These are phyloP conservation scores for Ballota nigra DNA, from an alignment of 257 asterid genomes.

Conservation along the genomic window DNA sequence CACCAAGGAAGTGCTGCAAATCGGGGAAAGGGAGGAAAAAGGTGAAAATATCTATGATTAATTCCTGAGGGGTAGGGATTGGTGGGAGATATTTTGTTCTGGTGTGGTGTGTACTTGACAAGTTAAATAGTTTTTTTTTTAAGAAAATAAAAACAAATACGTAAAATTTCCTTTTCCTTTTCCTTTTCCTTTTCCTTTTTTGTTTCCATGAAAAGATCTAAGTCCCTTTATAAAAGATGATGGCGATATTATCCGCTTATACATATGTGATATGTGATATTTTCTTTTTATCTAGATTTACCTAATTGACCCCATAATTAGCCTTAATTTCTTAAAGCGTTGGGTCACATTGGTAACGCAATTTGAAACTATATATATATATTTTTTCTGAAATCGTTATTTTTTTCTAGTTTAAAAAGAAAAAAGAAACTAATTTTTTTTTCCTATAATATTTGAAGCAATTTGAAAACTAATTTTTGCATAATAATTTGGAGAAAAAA, in stretches of 20 bases:
- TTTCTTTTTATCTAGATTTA: background rate
- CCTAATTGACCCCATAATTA: background rate
- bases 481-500: too few relatives aligned
- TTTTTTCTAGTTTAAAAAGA: too few relatives aligned
- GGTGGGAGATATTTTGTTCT: constrained; percentile 30
- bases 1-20: background rate
- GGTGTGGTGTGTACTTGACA: constrained; percentile 14
- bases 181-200: background rate
- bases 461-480: too few relatives aligned
- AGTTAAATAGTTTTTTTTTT: constrained; percentile 12
- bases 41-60: constrained; percentile 31
- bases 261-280: background rate
- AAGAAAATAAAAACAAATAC: background rate
- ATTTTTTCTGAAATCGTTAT: too few relatives aligned
- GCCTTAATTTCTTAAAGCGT: background rate
- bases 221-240: background rate
- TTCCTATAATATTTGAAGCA: too few relatives aligned
- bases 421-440: too few relatives aligned
- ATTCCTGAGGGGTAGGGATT: background rate
- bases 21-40: background rate
- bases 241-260: constrained; percentile 4
- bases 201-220: constrained; percentile 10
- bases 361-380: too few relatives aligned
- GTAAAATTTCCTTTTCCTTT: constrained; percentile 2
- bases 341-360: background rate